Evolutionary conservation across 345 rosid species (phyloP).

Genomic region (Psidium friedrichsthalianum): DNA sequence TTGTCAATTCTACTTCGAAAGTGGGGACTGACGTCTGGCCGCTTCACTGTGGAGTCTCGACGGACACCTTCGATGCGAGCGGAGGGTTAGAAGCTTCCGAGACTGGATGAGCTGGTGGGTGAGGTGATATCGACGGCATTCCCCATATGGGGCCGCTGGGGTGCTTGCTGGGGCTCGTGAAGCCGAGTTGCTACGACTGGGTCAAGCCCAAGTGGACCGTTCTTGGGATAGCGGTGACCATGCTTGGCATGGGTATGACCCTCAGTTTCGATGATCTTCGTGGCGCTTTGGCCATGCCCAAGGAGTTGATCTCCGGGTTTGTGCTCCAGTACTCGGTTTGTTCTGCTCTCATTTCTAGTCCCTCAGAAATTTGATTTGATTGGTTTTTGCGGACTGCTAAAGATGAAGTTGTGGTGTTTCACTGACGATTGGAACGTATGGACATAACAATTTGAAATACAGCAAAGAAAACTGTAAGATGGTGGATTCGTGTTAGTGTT

Average conservation of each 20-base stretch:
- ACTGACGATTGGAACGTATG: background rate
- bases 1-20: background rate
- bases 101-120: slow-evolving; percentile 50
- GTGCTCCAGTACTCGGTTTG: slow-evolving; percentile 80
- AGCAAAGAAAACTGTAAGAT: background rate
- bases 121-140: slow-evolving; percentile 69
- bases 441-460: background rate
- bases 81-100: slow-evolving; percentile 25
- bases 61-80: slow-evolving; percentile 19
- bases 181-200: slow-evolving; percentile 61
- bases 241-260: slow-evolving; percentile 98
- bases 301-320: slow-evolving; percentile 65
- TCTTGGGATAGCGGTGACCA: slow-evolving; percentile 57
- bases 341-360: background rate
- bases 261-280: slow-evolving; percentile 82
- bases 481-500: background rate
- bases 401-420: background rate
- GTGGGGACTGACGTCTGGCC: background rate
- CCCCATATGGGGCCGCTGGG: slow-evolving; percentile 82
- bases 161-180: slow-evolving; percentile 58
- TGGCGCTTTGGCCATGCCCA: slow-evolving; percentile 72
- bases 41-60: slow-evolving; percentile 48
- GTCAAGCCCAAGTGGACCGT: slow-evolving; percentile 61
- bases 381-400: background rate
- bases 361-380: background rate